Percentiles rank a stretch among this genome's conserved stretches.
Conservation (phyloP, 2,329 filamentous ascomycete genomes). For the Fusarium clavum region DNA sequence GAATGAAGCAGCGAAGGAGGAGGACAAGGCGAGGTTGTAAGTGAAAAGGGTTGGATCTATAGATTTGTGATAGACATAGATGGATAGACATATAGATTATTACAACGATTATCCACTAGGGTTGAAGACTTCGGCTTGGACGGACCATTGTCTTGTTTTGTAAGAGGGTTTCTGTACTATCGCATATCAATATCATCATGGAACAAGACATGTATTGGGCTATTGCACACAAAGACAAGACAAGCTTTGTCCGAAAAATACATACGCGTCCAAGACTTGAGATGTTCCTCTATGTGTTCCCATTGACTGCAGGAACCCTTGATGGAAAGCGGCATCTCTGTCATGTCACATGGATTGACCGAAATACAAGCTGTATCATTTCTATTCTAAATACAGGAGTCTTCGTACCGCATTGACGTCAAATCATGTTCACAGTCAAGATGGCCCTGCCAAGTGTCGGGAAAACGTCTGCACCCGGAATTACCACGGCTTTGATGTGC, state of each 20-base stretch:
- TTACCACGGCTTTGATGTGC: background rate
- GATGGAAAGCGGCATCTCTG: background rate
- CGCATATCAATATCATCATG: background rate
- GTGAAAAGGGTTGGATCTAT: too few relatives aligned
- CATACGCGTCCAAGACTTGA: background rate
- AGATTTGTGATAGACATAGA: background rate
- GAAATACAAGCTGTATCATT: fast-evolving
- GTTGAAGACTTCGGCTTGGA: too few relatives aligned
- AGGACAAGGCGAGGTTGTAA: background rate
- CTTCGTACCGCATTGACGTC: background rate
- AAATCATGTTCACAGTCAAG: background rate
- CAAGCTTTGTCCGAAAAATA: background rate
- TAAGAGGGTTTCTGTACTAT: background rate
- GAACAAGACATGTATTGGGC: background rate
- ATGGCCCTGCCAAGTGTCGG: background rate
- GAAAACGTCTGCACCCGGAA: background rate
- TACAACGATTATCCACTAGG: too few relatives aligned
- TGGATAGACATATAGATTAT: background rate
- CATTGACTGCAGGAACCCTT: background rate
- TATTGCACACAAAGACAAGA: background rate
- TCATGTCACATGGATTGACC: background rate
- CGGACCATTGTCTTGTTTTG: too few relatives aligned
- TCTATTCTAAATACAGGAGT: fast-evolving
- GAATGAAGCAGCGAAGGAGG: conserved; percentile 52
- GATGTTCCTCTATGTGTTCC: background rate